These are phyloP conservation scores for Aegilops bicornis DNA, from an alignment of 176 grass and related monocot genomes.

Conservation along the genomic window DNA sequence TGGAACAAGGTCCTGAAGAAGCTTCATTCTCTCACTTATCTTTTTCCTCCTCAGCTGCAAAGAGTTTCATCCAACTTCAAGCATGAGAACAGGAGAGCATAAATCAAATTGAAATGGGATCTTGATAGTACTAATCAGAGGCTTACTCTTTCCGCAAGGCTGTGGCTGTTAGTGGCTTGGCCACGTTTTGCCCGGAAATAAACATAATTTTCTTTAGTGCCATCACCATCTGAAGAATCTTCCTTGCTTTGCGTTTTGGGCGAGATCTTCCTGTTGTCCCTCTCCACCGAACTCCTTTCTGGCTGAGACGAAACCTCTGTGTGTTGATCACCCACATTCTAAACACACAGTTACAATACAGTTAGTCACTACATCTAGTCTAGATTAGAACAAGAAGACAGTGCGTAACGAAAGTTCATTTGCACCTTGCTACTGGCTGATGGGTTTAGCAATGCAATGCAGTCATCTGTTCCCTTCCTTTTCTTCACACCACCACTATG, in stretches of 20 bases:
- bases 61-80: slow-evolving; percentile 40
- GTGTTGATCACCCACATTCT: slow-evolving; percentile 51
- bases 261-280: slow-evolving; percentile 44
- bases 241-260: slow-evolving; percentile 49
- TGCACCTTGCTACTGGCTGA: slow-evolving; percentile 35
- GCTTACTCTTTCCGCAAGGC: slow-evolving; percentile 95
- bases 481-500: slow-evolving; percentile 52
- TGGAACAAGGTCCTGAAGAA: slow-evolving; percentile 99
- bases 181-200: slow-evolving; percentile 91
- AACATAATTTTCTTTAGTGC: slow-evolving; percentile 79
- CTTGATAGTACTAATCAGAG: slow-evolving; percentile 14
- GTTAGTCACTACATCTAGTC: neutral
- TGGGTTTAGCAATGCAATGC: slow-evolving; percentile 24
- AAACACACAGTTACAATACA: slow-evolving; percentile 21
- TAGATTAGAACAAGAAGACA: slow-evolving; percentile 13
- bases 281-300: slow-evolving; percentile 37
- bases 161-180: slow-evolving; percentile 96
- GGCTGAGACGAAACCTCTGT: slow-evolving; percentile 49
- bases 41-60: slow-evolving; percentile 91
- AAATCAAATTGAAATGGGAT: slow-evolving; percentile 26
- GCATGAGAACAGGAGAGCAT: slow-evolving; percentile 18
- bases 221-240: slow-evolving; percentile 55
- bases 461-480: slow-evolving; percentile 48
- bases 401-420: slow-evolving; percentile 23
- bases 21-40: slow-evolving; percentile 98